Conservation (phyloP, 805 yeast genomes). For the Pichia occidentalis region DNA sequence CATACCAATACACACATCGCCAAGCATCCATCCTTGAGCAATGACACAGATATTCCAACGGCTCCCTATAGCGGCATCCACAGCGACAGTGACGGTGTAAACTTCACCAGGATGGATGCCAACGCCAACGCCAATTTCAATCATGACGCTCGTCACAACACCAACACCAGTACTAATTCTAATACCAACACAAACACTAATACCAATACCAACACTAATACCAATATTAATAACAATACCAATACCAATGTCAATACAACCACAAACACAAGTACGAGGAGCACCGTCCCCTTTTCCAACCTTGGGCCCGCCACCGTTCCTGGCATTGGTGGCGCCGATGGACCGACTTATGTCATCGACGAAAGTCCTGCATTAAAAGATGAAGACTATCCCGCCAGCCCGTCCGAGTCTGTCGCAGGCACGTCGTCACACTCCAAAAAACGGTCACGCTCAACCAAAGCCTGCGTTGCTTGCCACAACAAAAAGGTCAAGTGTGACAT, state of each 20-base stretch:
- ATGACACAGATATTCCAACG: no score
- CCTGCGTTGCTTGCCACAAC: constrained; percentile 68
- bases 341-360: not conserved
- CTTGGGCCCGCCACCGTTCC: not conserved
- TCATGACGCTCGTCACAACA: no score
- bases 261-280: not conserved
- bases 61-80: no score
- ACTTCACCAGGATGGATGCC: no score
- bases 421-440: no score
- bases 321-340: not conserved
- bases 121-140: no score
- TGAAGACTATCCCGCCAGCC: not conserved
- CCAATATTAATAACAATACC: not conserved
- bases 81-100: no score
- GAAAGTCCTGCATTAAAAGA: not conserved
- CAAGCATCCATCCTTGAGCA: no score
- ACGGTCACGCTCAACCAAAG: constrained; percentile 58
- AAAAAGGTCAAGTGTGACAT: constrained; percentile 75
- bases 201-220: not conserved
- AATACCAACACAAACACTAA: not conserved
- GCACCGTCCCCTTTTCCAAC: not conserved
- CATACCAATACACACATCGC: no score
- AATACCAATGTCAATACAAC: not conserved
- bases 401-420: no score
- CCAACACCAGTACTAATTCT: no score